These are phyloP conservation scores for Coemansia sp. DNA, from an alignment of 192 early-diverging fungal species.

Conservation along the genomic window DNA sequence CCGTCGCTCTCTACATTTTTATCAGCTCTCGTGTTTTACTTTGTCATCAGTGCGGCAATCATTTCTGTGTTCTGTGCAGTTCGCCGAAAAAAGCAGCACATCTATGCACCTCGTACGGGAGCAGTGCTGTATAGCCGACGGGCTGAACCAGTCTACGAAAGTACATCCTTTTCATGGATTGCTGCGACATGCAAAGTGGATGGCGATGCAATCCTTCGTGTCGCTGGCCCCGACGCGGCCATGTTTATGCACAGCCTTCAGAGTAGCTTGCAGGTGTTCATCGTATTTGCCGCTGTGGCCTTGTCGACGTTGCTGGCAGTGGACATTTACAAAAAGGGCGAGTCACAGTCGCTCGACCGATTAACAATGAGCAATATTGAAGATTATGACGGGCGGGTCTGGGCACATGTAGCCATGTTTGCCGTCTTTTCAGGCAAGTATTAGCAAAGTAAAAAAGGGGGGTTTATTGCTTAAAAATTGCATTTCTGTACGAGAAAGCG, in stretches of 20 bases:
- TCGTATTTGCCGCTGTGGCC: not conserved
- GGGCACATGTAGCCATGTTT: slow-evolving; percentile 9
- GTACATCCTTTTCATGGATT: not conserved
- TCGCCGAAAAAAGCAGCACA: not conserved
- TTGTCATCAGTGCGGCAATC: not conserved
- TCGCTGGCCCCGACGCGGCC: slow-evolving; percentile 10
- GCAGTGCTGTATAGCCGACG: not conserved
- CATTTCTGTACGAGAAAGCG: not conserved
- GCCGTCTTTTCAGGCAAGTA: not conserved
- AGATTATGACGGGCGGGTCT: slow-evolving; percentile 6
- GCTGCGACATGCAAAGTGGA: not conserved
- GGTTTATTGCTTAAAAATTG: no score
- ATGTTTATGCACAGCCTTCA: slow-evolving; percentile 13
- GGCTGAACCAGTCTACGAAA: slow-evolving; percentile 5
- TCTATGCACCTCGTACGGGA: not conserved
- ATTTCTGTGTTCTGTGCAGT: not conserved
- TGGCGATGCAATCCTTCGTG: not conserved
- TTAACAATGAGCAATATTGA: slow-evolving; percentile 11
- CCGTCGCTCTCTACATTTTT: slow-evolving; percentile 8
- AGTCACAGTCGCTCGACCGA: not conserved
- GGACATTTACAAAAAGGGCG: not conserved
- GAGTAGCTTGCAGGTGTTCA: not conserved
- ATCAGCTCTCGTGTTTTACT: slow-evolving; percentile 9
- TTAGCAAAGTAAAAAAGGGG: not conserved
- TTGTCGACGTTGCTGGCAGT: not conserved